These are phyloP conservation scores for Pittosporum tobira DNA, from an alignment of 129 eudicot species.

Conservation along the genomic window DNA sequence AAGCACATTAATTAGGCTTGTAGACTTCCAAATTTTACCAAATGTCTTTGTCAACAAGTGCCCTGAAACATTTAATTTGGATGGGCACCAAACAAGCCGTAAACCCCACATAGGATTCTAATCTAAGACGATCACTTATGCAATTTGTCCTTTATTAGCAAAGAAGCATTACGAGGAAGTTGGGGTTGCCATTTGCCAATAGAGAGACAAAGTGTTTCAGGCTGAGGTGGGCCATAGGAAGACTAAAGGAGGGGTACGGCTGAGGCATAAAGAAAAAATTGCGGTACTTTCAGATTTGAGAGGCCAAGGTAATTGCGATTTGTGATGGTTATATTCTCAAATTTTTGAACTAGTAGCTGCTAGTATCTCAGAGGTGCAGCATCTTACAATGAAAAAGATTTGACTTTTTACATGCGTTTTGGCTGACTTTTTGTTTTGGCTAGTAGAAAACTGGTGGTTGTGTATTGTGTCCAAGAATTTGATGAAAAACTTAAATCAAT, in stretches of 20 bases:
- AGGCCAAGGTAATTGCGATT: background rate
- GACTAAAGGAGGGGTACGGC: conserved; percentile 12
- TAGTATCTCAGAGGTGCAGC: too few relatives aligned
- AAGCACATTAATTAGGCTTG: conserved; percentile 5
- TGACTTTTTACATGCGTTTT: too few relatives aligned
- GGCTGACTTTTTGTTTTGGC: too few relatives aligned
- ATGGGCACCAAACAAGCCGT: conserved; percentile 10
- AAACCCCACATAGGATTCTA: conserved; percentile 21
- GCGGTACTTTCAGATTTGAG: background rate
- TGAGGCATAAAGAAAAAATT: background rate
- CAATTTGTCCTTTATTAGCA: conserved; percentile 10
- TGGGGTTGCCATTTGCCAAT: conserved; percentile 10
- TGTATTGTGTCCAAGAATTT: too few relatives aligned
- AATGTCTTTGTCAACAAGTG: conserved; percentile 13
- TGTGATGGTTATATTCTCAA: too few relatives aligned
- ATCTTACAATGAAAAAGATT: too few relatives aligned
- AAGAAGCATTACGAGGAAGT: conserved; percentile 16
- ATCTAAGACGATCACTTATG: conserved; percentile 12
- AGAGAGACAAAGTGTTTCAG: conserved; percentile 9
- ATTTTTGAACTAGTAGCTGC: too few relatives aligned
- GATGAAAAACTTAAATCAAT: too few relatives aligned
- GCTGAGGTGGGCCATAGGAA: conserved; percentile 16
- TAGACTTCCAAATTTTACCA: background rate
- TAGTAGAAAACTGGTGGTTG: too few relatives aligned
- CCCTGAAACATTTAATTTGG: background rate